Base-by-base conservation (phyloP, 306 rosid genomes). In the Echinosophora koreensis region DNA sequence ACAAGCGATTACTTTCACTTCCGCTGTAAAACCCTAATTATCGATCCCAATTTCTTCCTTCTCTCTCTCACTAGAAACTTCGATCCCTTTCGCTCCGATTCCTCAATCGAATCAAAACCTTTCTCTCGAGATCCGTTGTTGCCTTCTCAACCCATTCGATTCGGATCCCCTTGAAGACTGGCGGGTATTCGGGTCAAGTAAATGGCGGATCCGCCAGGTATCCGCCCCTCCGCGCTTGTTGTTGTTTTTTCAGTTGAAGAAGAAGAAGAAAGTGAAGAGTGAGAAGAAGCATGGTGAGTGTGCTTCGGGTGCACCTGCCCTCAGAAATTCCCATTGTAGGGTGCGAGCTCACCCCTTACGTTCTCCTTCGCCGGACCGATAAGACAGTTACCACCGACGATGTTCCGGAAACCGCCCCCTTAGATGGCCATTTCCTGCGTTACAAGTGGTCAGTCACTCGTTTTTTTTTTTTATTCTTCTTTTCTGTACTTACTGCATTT, bases 251-350 rank as follows among this genome's bases (percentile, higher is more conserved):
- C 62, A 2, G 61, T 63, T 44, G 34, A 52, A 14, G 65, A 73
- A 65, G 86, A 72, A 81, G 84, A 84, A 66, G 18, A 49, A 81
- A 17, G 22, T 15, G 47, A 28, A 34, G 4, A 22, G 50, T 37
- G 87, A 83, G 71, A 82, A 83, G 71, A 90, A 94, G 90, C 84
- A 95, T 95, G 99, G 93, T 96, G 91, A 89, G 82, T 87, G 98
- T 96, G 91, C 82, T 91, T 56, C 98, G 97, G 8, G 89, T 96
- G 90, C 98, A 96, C 75, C 92, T 96, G 27, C 99, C 99, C 32
- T 89, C 99, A 28, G 99, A 96, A 46, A 96, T 91, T 77, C 99
- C 99, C 86, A 92, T 96, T 87, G 98, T 92, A 22, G 99, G 99
- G 22, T 89, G 97, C 79, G 99, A 96, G 81, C 98, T 96, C 84